These are phyloP conservation scores for Silybum marianum DNA, from an alignment of 129 eudicot species.

Conservation along the genomic window DNA sequence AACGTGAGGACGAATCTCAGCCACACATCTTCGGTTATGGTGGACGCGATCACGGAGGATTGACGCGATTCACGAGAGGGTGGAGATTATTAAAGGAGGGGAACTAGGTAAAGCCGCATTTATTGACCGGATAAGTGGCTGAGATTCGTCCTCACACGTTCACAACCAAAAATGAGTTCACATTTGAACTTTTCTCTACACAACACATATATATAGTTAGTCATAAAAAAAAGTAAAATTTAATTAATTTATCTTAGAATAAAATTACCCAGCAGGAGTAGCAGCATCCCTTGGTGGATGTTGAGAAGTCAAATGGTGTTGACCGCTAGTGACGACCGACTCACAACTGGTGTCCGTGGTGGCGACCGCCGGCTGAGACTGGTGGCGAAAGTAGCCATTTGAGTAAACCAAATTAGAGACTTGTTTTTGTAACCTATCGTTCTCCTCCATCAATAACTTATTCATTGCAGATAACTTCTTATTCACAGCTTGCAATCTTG, in stretches of 20 bases:
- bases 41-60: too few relatives aligned
- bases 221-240: not conserved
- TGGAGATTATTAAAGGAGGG: too few relatives aligned
- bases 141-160: too few relatives aligned
- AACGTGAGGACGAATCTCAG: too few relatives aligned
- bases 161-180: too few relatives aligned
- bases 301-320: conserved; percentile 71
- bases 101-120: too few relatives aligned
- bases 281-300: conserved; percentile 82
- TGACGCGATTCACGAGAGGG: too few relatives aligned
- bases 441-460: conserved; percentile 87
- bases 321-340: conserved; percentile 86
- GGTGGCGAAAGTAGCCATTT: conserved; percentile 77
- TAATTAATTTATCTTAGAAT: not conserved
- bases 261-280: conserved; percentile 81
- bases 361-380: conserved; percentile 64
- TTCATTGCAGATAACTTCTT: conserved; percentile 77
- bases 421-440: conserved; percentile 80
- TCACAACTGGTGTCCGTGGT: conserved; percentile 82
- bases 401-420: conserved; percentile 81
- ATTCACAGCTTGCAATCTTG: conserved; percentile 79
- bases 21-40: too few relatives aligned
- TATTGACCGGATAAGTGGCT: too few relatives aligned
- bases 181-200: too few relatives aligned
- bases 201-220: not conserved